Base-by-base conservation (phyloP, 805 yeast genomes). In the Wickerhamomyces ciferrii region DNA sequence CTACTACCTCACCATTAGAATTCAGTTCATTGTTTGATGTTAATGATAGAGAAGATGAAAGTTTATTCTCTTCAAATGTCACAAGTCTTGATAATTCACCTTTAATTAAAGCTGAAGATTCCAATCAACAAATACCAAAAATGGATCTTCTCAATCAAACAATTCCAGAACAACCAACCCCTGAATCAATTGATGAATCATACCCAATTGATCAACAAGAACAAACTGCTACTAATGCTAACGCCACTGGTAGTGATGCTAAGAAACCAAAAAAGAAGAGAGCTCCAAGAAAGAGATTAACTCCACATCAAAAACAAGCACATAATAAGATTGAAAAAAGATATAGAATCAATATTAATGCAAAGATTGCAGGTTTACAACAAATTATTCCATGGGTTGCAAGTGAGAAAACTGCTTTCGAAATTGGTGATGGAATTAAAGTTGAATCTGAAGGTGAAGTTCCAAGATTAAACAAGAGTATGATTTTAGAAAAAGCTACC, bases 301-400 rank as follows among this genome's bases (percentile, higher is more conserved):
- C 83, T 9, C 70, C 71, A 6, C 72, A 74, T 53, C 89, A 83
- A 63, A 81, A 83, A 53, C 79, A 79, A 55, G 87, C 87, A 0
- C 91, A 84, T 59, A 83, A 83, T 66, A 79, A 78, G 62, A 81
- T 84, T 51, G 90, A 84, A 58, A 81, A 83, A 59, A 75, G 83
- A 48, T 83, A 84, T 62, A 69, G 89, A 60, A 82, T 81, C 49
- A 83, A 83, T 61, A 82, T 84, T 61, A 83, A 83, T 59, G 78
- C 85, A 13, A 83, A 82, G 60, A 84, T 84, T 46, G 85, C 85
- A 4, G 80, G 81, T 27, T 64, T 83, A 45, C 87, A 82, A 58
- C 76, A 75, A 54, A 70, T 83, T 21, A 83, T 84, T 32, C 90
- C 90, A 13, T 78, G 84, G 79, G 78, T 82, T 44, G 76, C 83